These are phyloP conservation scores for Paramecium caudatum DNA, from an alignment of 73 alveolate genomes.

Conservation along the genomic window DNA sequence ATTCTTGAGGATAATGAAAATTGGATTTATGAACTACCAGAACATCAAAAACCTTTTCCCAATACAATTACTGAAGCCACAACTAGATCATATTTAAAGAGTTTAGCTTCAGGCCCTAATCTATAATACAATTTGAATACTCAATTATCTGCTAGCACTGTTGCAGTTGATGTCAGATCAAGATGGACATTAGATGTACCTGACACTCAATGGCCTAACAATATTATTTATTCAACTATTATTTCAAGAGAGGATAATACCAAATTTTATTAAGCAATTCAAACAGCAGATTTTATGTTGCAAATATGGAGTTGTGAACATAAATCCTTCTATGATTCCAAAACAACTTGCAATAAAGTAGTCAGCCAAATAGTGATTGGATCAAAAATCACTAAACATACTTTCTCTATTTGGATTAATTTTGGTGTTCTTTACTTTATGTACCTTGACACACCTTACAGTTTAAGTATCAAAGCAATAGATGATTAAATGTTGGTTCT, in stretches of 20 bases:
- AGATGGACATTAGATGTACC: not conserved
- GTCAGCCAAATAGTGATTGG: not conserved
- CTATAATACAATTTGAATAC: not conserved
- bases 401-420: not conserved
- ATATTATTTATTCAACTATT: not conserved
- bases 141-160: not conserved
- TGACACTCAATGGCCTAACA: not conserved
- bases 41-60: not conserved
- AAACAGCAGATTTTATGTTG: not conserved
- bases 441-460: not conserved
- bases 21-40: not conserved
- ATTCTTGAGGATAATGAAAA: slow-evolving; percentile 30
- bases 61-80: not conserved
- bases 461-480: not conserved
- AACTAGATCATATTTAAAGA: not conserved
- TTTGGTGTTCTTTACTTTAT: not conserved
- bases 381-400: not conserved
- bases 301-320: slow-evolving; percentile 32
- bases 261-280: not conserved
- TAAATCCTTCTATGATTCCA: not conserved
- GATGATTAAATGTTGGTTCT: not conserved
- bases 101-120: slow-evolving; percentile 66
- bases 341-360: not conserved
- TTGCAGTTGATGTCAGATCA: not conserved
- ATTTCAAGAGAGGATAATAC: not conserved